Percentiles rank a stretch among this genome's conserved stretches.
Evolutionary conservation across 331 rosid genomes (phyloP).

Genomic region (Spiraea crenata): DNA sequence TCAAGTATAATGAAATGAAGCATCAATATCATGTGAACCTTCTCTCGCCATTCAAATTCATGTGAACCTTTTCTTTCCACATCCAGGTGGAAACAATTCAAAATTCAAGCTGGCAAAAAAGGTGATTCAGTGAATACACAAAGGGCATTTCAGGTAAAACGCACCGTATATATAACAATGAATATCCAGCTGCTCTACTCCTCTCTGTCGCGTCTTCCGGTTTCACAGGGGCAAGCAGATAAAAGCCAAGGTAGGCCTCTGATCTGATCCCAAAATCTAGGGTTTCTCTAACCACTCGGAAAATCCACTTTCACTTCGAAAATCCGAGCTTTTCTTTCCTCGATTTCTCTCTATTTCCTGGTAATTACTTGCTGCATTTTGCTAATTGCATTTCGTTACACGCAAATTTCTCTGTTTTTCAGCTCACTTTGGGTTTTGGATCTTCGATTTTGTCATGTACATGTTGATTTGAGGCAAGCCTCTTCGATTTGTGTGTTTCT

Average conservation of each 20-base stretch:
- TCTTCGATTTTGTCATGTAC: constrained; percentile 17
- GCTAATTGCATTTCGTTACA: not conserved
- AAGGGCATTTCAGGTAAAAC: constrained; percentile 29
- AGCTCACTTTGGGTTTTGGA: constrained; percentile 23
- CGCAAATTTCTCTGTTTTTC: not conserved
- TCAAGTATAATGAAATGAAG: too few relatives aligned
- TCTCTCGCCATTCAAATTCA: too few relatives aligned
- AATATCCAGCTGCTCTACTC: not conserved
- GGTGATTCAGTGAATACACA: not conserved
- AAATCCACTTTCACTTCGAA: constrained; percentile 7
- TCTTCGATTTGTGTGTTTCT: not conserved
- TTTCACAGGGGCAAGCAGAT: constrained; percentile 47
- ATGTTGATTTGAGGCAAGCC: not conserved
- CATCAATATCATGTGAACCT: too few relatives aligned
- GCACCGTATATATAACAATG: not conserved
- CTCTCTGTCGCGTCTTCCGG: constrained; percentile 45
- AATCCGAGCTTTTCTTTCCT: constrained; percentile 17
- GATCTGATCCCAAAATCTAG: constrained; percentile 73
- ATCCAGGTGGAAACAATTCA: not conserved
- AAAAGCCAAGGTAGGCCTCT: constrained; percentile 39
- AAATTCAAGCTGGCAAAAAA: constrained; percentile 24
- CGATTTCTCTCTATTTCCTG: constrained; percentile 7
- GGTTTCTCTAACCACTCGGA: constrained; percentile 31
- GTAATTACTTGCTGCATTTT: constrained; percentile 12
- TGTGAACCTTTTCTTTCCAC: too few relatives aligned